Conservation (phyloP, 2,329 filamentous ascomycete species). For the Neonectria hederae region DNA sequence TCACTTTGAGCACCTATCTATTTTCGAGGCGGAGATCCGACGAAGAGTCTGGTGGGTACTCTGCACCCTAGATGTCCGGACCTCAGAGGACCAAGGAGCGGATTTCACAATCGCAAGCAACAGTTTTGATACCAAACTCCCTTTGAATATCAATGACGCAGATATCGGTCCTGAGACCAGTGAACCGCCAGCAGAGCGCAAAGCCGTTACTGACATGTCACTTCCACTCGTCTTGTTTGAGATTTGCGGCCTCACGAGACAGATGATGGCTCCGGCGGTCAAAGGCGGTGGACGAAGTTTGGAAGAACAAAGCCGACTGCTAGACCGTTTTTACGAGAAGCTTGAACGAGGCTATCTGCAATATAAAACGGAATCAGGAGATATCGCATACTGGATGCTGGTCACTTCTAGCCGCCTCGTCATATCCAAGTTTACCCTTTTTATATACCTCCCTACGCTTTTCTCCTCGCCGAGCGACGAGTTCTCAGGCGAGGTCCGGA, state of each 20-base stretch:
- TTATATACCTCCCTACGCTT: constrained; percentile 63
- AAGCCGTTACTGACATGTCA: constrained; percentile 64
- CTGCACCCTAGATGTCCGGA: constrained; percentile 66
- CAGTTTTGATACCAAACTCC: constrained; percentile 62
- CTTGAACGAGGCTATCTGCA: constrained; percentile 56
- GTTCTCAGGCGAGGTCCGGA: constrained; percentile 51
- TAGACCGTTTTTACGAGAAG: constrained; percentile 56
- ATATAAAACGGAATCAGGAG: constrained; percentile 44
- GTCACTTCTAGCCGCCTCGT: constrained; percentile 55
- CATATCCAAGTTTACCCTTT: constrained; percentile 63
- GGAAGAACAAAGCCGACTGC: constrained; percentile 53
- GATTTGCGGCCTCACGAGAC: constrained; percentile 48
- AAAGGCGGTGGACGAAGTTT: constrained; percentile 43
- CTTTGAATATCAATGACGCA: constrained; percentile 66
- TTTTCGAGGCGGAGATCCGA: constrained; percentile 71
- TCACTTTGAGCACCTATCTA: constrained; percentile 59
- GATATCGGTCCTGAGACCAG: constrained; percentile 60
- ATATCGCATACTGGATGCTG: constrained; percentile 51
- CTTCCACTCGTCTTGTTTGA: constrained; percentile 51
- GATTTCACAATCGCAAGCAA: constrained; percentile 57
- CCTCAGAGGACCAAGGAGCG: constrained; percentile 67
- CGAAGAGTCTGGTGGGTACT: constrained; percentile 71
- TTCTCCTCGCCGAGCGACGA: constrained; percentile 52
- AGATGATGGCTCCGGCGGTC: constrained; percentile 48
- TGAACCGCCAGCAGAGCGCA: constrained; percentile 56